These are phyloP conservation scores for Yamadazyma friedrichii DNA, from an alignment of 1,139 yeast species.

Conservation along the genomic window DNA sequence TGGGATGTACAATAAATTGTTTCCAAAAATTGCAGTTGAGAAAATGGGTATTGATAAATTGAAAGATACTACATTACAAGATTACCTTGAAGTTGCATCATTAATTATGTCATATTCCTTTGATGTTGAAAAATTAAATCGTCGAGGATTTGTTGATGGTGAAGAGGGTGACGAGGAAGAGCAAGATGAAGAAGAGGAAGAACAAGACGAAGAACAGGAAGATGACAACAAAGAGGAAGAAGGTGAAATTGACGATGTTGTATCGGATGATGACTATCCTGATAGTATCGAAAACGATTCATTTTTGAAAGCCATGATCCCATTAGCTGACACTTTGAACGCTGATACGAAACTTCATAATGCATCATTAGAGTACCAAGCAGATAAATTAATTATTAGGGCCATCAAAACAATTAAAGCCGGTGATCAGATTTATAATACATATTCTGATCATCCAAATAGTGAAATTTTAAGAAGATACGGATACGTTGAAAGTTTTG, in stretches of 20 bases:
- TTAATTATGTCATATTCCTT: conserved; percentile 48
- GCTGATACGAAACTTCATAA: conserved; percentile 81
- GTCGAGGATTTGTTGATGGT: conserved; percentile 16
- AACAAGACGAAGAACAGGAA: conserved; percentile 18
- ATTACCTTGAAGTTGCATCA: conserved; percentile 70
- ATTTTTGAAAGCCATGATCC: conserved; percentile 81
- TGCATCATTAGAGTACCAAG: conserved; percentile 60
- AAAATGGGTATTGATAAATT: conserved; percentile 25
- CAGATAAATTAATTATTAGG: conserved; percentile 58
- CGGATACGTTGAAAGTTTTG: conserved; percentile 81
- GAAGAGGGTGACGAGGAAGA: conserved; percentile 18
- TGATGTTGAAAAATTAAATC: conserved; percentile 30
- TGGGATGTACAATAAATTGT: conserved; percentile 47
- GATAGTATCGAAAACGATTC: conserved; percentile 32
- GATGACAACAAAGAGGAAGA: conserved; percentile 19
- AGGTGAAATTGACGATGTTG: conserved; percentile 12
- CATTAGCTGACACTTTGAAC: conserved; percentile 86
- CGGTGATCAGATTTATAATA: conserved; percentile 80
- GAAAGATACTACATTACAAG: conserved; percentile 43
- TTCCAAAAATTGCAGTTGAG: conserved; percentile 22
- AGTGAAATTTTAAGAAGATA: conserved; percentile 84
- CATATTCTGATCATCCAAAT: conserved; percentile 89
- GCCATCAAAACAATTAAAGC: conserved; percentile 59
- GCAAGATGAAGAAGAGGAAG: conserved; percentile 18
- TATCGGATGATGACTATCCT: conserved; percentile 26